phyloP scores from a whole-genome alignment of 139 green algal species.

The Ettlia oleoabundans region DNA sequence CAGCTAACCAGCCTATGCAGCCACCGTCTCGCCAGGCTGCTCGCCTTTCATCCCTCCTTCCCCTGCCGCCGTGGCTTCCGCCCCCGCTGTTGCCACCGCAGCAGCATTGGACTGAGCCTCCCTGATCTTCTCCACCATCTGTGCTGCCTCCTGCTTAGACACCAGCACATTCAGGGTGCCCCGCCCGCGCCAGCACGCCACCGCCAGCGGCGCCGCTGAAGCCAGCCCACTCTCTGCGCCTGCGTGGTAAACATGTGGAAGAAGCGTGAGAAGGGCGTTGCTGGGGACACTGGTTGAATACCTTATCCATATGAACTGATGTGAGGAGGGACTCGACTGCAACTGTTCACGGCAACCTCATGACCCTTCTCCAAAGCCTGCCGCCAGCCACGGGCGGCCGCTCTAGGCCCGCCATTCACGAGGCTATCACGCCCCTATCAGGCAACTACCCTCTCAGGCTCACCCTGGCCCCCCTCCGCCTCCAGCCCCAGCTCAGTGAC shows the following conservation, averaged over 20 bases:
- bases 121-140: slow-evolving; percentile 73
- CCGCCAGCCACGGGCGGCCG: no score
- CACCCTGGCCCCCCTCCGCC: background rate
- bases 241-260: background rate
- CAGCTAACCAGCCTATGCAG: no score
- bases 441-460: background rate
- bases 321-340: no score
- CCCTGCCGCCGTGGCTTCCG: background rate
- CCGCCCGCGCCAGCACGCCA: slow-evolving; percentile 83
- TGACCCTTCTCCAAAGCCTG: no score
- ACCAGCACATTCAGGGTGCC: slow-evolving; percentile 81
- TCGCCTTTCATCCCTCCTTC: no score
- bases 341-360: no score
- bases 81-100: background rate
- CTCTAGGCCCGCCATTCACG: no score
- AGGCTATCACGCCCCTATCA: no score
- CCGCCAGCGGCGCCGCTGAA: slow-evolving; percentile 70
- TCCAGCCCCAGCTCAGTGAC: slow-evolving; percentile 50
- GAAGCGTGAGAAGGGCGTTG: background rate
- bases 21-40: no score
- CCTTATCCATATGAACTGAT: no score
- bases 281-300: no score
- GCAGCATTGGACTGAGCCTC: background rate
- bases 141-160: slow-evolving; percentile 72
- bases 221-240: slow-evolving; percentile 55